Evolutionary conservation across 163 green algal species (phyloP), one percentile per base, ranked within the genome.

Genomic region (Chlorella variabilis): DNA sequence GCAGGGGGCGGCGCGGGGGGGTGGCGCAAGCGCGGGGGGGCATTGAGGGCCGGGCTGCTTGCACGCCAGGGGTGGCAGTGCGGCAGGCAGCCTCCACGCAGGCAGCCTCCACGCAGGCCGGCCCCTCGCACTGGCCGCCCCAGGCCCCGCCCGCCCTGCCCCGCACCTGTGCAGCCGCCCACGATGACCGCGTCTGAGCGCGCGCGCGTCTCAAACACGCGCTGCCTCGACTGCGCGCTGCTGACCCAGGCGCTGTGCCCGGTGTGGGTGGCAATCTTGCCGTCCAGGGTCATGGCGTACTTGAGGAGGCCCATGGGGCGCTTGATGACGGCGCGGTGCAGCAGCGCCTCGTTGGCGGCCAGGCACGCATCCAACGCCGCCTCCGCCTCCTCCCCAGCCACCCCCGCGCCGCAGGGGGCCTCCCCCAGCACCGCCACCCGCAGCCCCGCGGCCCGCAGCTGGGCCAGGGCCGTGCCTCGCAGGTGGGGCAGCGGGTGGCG

Each of bases 241-340:
- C 87, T 96, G 23, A 99, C 95, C 97, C 97, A 99, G 27, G 94
- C 92, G 41, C 90, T 91, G 86, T 99, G 96, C 8, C 97, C 97
- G 27, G 81, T 87, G 56, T 73, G 77, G 3, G 96, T 95, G 17
- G 97, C 97, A 49, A 99, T 99, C 89, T 99, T 99, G 61, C 97
- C 97, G 80, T 99, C 97, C 59, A 99, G 82, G 9, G 97, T 99
- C 97, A 99, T 99, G 3, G 97, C 97, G 82, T 99, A 99, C 86
- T 99, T 99, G 34, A 99, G 91, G 36, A 99, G 85, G 23, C 91
- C 94, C 75, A 99, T 89, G 0, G 97, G 97, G 48, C 91, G 81
- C 7, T 90, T 75, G 23, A 91, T 92, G 7, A 87, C 91, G 0
- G 90, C 92, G 36, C 93, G 84, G 86, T 98, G 96, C 42, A 99